A percentile compares a stretch with the other conserved stretches of the same genome.
phyloP scores from a whole-genome alignment of 192 early-diverging fungal species.

The Umbelopsis sp. region DNA sequence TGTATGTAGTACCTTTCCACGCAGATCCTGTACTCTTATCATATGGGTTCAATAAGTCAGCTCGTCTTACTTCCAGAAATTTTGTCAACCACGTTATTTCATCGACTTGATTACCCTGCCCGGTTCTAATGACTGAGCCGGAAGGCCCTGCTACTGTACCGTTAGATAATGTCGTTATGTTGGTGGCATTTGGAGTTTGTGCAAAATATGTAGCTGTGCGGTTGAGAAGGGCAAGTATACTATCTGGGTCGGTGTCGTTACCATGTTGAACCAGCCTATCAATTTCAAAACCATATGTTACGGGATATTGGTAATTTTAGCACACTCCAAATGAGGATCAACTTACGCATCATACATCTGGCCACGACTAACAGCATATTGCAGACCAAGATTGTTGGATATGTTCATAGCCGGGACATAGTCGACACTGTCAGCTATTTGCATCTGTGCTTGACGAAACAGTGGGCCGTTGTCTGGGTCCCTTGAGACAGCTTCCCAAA shows the following conservation, averaged over 20 bases:
- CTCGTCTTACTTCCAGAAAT: neutral
- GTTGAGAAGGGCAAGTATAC: neutral
- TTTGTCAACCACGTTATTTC: conserved; percentile 13
- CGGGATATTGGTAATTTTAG: too few relatives aligned
- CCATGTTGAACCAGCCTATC: conserved; percentile 7
- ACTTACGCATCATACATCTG: conserved; percentile 21
- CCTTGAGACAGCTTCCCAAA: conserved; percentile 6
- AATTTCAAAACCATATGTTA: neutral
- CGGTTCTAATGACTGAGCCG: neutral
- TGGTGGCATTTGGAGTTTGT: conserved; percentile 5
- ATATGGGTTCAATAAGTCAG: neutral
- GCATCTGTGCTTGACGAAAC: conserved; percentile 15
- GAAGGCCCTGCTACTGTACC: neutral
- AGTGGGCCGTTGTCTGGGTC: neutral
- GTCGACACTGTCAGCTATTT: neutral
- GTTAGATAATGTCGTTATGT: neutral
- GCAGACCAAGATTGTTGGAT: conserved; percentile 2
- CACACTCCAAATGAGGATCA: too few relatives aligned
- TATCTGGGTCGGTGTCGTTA: conserved; percentile 3
- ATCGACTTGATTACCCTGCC: conserved; percentile 4
- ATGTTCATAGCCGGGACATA: conserved; percentile 11
- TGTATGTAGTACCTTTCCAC: neutral
- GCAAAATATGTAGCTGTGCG: conserved; percentile 1
- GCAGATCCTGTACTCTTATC: conserved; percentile 1
- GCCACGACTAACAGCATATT: conserved; percentile 10